phyloP scores from a whole-genome alignment of 495 filamentous ascomycete species.

The Tuber magnatum region DNA sequence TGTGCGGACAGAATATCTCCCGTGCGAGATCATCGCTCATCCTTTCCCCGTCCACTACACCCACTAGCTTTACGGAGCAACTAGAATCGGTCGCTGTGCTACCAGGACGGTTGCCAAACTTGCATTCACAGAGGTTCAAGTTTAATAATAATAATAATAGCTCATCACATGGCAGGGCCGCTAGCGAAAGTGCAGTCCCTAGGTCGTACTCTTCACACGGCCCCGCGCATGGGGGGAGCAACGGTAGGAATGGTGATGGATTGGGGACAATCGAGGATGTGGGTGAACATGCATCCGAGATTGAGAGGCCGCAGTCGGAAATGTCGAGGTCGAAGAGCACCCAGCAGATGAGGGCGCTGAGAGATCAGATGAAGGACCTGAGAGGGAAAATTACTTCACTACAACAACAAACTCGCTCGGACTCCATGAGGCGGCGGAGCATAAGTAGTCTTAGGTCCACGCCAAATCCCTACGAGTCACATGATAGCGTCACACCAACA shows the following conservation, averaged over 20 bases:
- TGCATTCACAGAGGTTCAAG: conserved; percentile 26
- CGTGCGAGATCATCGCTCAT: conserved; percentile 37
- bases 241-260: conserved; percentile 11
- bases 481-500: conserved; percentile 6
- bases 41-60: conserved; percentile 31
- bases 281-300: conserved; percentile 27
- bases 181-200: conserved; percentile 39
- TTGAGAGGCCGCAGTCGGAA: conserved; percentile 31
- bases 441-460: conserved; percentile 58
- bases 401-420: conserved; percentile 72
- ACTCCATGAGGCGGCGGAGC: conserved; percentile 74
- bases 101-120: conserved; percentile 6
- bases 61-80: conserved; percentile 36
- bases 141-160: conserved; percentile 14
- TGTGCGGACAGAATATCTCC: conserved; percentile 41
- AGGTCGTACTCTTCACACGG: not conserved
- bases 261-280: conserved; percentile 32
- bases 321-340: conserved; percentile 39
- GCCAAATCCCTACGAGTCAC: conserved; percentile 25
- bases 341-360: conserved; percentile 69
- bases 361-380: conserved; percentile 87
- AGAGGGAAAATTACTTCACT: conserved; percentile 84
- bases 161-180: conserved; percentile 32
- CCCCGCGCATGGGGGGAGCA: not conserved
- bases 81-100: conserved; percentile 29